Evolutionary conservation across 2,329 filamentous ascomycete species (phyloP).

Genomic region (Clarireedia paspali): DNA sequence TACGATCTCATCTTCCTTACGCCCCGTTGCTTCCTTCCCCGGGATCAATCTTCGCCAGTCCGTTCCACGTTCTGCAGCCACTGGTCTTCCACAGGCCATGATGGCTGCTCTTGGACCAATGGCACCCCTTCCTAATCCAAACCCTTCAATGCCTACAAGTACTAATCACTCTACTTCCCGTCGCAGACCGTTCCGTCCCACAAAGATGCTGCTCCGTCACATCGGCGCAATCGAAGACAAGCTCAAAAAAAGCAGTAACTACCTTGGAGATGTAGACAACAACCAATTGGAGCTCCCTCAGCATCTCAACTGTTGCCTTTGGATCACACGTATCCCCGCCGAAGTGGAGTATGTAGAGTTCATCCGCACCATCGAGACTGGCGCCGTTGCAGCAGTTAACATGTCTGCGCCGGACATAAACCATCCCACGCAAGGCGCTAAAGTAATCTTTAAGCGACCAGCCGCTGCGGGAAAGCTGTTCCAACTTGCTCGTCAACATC

Average conservation of each 20-base stretch:
- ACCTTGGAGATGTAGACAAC: neutral
- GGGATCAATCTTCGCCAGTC: no score
- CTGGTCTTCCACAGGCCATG: no score
- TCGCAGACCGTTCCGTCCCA: neutral
- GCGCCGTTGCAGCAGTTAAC: neutral
- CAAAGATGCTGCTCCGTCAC: conserved; percentile 6
- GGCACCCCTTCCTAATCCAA: neutral
- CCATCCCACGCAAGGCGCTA: neutral
- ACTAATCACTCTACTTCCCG: neutral
- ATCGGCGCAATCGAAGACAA: neutral
- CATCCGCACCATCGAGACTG: neutral
- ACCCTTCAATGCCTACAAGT: neutral
- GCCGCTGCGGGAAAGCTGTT: neutral
- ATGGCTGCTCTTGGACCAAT: no score
- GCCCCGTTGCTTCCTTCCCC: no score
- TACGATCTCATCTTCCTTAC: no score
- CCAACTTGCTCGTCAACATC: neutral
- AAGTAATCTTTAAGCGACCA: neutral
- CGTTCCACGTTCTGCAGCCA: no score
- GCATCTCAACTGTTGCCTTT: conserved; percentile 18
- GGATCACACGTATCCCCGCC: conserved; percentile 16
- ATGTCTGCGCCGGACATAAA: neutral
- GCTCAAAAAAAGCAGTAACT: neutral
- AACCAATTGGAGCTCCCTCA: conserved; percentile 11
- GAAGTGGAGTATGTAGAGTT: conserved; percentile 8